Conservation (phyloP, 805 yeast genomes). For the Candida anglica region DNA sequence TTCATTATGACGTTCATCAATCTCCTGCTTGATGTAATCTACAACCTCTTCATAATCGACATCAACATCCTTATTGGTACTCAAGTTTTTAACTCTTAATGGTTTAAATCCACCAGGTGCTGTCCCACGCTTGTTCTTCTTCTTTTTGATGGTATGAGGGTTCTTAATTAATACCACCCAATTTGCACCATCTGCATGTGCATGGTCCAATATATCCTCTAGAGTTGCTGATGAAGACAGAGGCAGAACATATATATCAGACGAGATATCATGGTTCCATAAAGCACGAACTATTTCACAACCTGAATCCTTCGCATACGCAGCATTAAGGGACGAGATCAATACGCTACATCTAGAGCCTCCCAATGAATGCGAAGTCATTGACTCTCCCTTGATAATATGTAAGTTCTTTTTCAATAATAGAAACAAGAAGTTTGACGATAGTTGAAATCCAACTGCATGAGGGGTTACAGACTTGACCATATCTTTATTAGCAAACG, state of each 20-base stretch:
- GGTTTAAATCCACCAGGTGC: constrained; percentile 84
- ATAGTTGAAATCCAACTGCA: constrained; percentile 86
- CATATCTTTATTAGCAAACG: constrained; percentile 51
- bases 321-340: constrained; percentile 62
- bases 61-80: constrained; percentile 63
- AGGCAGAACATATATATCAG: constrained; percentile 49
- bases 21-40: constrained; percentile 18
- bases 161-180: constrained; percentile 80
- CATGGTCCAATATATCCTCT: constrained; percentile 66
- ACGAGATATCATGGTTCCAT: constrained; percentile 77
- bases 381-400: constrained; percentile 48
- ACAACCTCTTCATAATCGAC: constrained; percentile 66
- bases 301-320: constrained; percentile 56
- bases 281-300: constrained; percentile 57
- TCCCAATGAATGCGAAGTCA: constrained; percentile 29
- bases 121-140: constrained; percentile 28
- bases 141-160: constrained; percentile 34
- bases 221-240: constrained; percentile 21
- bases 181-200: constrained; percentile 65
- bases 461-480: constrained; percentile 20
- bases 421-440: constrained; percentile 41
- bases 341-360: constrained; percentile 72
- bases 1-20: constrained; percentile 20
- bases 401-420: constrained; percentile 45
- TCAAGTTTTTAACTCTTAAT: constrained; percentile 63